Evolutionary conservation across 23 red algal genomes (phyloP).

Genomic region (Gracilariopsis chorda): DNA sequence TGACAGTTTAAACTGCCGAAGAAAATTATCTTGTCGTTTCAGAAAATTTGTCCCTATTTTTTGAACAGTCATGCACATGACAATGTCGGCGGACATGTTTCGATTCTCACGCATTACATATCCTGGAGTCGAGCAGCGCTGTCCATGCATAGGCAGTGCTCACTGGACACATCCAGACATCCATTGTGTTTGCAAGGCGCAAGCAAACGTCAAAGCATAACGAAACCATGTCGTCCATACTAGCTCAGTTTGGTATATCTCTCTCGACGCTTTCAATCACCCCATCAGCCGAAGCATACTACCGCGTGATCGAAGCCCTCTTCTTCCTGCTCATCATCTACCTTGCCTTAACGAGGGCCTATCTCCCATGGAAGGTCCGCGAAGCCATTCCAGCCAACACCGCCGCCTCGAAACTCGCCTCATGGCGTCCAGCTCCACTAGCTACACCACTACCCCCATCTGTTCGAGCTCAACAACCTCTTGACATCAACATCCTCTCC

Average conservation of each 20-base stretch:
- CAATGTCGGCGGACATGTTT: too few relatives aligned
- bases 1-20: too few relatives aligned
- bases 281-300: constrained; percentile 23
- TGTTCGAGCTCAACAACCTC: background rate
- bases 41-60: too few relatives aligned
- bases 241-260: background rate
- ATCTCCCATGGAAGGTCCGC: constrained; percentile 38
- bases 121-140: too few relatives aligned
- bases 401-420: constrained; percentile 38
- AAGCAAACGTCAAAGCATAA: too few relatives aligned
- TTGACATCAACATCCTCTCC: constrained; percentile 13
- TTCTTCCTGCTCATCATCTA: constrained; percentile 67
- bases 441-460: background rate
- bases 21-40: too few relatives aligned
- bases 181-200: too few relatives aligned
- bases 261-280: background rate
- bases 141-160: too few relatives aligned
- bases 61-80: too few relatives aligned
- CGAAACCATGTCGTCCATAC: background rate
- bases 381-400: background rate
- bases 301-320: constrained; percentile 58
- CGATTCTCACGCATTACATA: too few relatives aligned
- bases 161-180: too few relatives aligned
- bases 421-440: constrained; percentile 44
- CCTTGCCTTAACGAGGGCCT: constrained; percentile 57